A percentile compares a stretch with the other conserved stretches of the same genome.
Evolutionary conservation across 495 filamentous ascomycete species (phyloP).

Genomic region (Schizothecium vesticola): DNA sequence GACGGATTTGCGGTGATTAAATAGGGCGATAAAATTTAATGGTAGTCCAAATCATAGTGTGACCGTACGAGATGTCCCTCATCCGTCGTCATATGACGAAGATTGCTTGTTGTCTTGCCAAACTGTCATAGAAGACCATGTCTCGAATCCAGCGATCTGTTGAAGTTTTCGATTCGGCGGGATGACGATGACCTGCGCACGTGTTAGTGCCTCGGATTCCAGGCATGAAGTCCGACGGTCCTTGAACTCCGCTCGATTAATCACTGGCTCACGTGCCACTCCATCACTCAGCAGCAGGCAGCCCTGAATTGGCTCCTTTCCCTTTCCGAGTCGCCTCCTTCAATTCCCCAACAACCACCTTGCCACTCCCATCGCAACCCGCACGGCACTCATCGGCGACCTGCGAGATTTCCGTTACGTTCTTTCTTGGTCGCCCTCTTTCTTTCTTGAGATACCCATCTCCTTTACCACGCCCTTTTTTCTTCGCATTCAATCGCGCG

Average conservation of each 20-base stretch:
- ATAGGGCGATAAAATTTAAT: not conserved
- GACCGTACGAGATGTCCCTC: not conserved
- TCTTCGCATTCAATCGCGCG: not conserved
- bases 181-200: not conserved
- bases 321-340: not conserved
- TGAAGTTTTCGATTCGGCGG: not conserved
- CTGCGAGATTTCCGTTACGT: not conserved
- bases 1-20: not conserved
- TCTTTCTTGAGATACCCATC: not conserved
- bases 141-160: not conserved
- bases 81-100: not conserved
- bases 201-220: not conserved
- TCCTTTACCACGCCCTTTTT: not conserved
- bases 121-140: not conserved
- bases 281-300: not conserved
- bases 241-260: not conserved
- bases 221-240: not conserved
- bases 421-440: slow-evolving; percentile 1
- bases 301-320: not conserved
- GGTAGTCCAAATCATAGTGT: not conserved
- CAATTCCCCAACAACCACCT: slow-evolving; percentile 1
- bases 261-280: not conserved
- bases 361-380: not conserved
- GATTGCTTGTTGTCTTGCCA: too few relatives aligned
- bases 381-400: not conserved